Evolutionary conservation across 306 rosid species (phyloP).

Genomic region (Betula pendula): DNA sequence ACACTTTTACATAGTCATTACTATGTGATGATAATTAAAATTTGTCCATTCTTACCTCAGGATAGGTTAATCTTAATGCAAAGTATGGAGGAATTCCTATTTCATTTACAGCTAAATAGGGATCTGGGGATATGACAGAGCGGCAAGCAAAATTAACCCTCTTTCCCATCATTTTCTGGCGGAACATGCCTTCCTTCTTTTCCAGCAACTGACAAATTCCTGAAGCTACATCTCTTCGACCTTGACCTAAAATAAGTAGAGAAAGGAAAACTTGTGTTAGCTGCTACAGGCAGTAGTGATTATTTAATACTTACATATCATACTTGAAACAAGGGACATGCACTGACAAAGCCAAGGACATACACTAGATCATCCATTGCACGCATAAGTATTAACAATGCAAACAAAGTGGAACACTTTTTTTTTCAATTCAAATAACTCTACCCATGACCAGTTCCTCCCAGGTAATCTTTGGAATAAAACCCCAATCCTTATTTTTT

Average conservation of each 20-base stretch:
- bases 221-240: slow-evolving; percentile 47
- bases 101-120: slow-evolving; percentile 95
- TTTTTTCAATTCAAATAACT: not conserved
- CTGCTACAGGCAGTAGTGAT: not conserved
- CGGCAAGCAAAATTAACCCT: slow-evolving; percentile 97
- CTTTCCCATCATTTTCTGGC: slow-evolving; percentile 99
- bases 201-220: slow-evolving; percentile 92
- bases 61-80: slow-evolving; percentile 80
- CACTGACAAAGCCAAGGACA: not conserved
- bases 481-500: not conserved
- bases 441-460: not conserved
- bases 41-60: slow-evolving; percentile 64
- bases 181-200: slow-evolving; percentile 94
- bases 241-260: slow-evolving; percentile 45
- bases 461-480: not conserved
- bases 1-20: not conserved
- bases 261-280: slow-evolving; percentile 23
- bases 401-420: not conserved
- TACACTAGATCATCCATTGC: not conserved
- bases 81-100: slow-evolving; percentile 97
- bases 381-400: not conserved
- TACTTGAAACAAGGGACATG: not conserved
- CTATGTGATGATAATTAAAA: not conserved
- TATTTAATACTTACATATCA: not conserved
- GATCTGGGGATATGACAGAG: slow-evolving; percentile 98